Base-by-base conservation (phyloP, 345 rosid species). In the Jatropha curcas region DNA sequence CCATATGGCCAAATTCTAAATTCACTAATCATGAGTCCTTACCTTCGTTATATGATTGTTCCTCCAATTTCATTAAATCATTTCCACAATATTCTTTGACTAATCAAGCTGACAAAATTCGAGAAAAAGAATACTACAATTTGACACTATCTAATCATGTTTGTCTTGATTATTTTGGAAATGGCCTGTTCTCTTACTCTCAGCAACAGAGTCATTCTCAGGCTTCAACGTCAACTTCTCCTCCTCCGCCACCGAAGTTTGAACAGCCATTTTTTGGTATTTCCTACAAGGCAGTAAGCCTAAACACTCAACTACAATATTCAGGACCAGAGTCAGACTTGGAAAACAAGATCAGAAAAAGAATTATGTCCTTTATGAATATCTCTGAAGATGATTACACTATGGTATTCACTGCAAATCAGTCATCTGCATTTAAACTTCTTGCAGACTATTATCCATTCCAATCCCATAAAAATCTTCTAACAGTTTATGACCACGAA, bases 21-120 rank as follows among this genome's bases (percentile, higher is more conserved):
- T 95, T 91, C 87, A 95, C 94, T 4, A 85, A 90, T 80, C 99
- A 85, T 53, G 97, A 95, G 66, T 95, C 98, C 68, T 87, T 95
- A 25, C 97, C 96, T 70, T 75, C 89, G 3, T 78, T 89, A 20
- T 79, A 76, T 0, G 88, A 88, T 70, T 84, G 97, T 2, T 80
- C 83, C 76, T 77, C 84, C 64, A 75, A 73, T 46, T 88, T 92
- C 77, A 74, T 62, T 48, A 70, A 71, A 66, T 71, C 80, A 28
- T 92, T 83, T 59, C 96, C 96, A 4, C 85, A 63, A 37, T 95
- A 82, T 74, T 60, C 75, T 20, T 80, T 77, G 35, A 90, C 94
- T 0, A 82, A 70, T 22, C 81, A 74, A 67, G 86, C 89, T 4
- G 99, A 95, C 34, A 62, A 73, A 75, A 84, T 95, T 77, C 82